Percentiles rank a stretch among this genome's conserved stretches.
Evolutionary conservation across 2,329 filamentous ascomycete genomes (phyloP).

Genomic region (Fonsecaea multimorphosa): DNA sequence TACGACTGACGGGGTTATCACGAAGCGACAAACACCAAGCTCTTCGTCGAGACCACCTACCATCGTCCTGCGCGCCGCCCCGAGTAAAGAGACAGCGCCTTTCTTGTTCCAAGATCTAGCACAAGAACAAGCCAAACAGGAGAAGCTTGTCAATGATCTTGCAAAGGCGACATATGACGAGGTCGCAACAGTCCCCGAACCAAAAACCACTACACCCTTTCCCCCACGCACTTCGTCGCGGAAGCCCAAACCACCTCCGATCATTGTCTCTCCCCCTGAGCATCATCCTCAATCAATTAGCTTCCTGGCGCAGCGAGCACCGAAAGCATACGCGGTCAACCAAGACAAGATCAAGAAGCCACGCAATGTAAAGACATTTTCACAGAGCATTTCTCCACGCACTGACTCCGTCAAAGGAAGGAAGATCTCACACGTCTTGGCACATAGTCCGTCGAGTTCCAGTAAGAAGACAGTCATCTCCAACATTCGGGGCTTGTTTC

Average conservation of each 20-base stretch:
- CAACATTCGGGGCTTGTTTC: constrained; percentile 40
- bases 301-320: constrained; percentile 6
- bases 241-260: constrained; percentile 34
- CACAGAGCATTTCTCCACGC: constrained; percentile 26
- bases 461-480: constrained; percentile 41
- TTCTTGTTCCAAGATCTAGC: constrained; percentile 30
- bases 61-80: constrained; percentile 26
- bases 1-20: background rate
- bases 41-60: constrained; percentile 26
- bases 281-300: constrained; percentile 4
- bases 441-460: constrained; percentile 32
- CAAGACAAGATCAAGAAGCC: constrained; percentile 22
- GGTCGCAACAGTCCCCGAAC: background rate
- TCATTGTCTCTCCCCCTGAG: constrained; percentile 30
- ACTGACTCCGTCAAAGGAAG: constrained; percentile 22
- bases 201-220: constrained; percentile 13
- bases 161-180: constrained; percentile 2
- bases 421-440: constrained; percentile 27
- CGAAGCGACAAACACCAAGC: constrained; percentile 17
- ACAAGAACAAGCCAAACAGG: constrained; percentile 26
- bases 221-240: constrained; percentile 34
- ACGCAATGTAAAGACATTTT: constrained; percentile 32
- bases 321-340: constrained; percentile 20
- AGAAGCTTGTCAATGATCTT: constrained; percentile 20
- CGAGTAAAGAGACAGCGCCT: constrained; percentile 29